phyloP scores from a whole-genome alignment of 768 basidiomycete species.

The Pleurotus cornucopiae region DNA sequence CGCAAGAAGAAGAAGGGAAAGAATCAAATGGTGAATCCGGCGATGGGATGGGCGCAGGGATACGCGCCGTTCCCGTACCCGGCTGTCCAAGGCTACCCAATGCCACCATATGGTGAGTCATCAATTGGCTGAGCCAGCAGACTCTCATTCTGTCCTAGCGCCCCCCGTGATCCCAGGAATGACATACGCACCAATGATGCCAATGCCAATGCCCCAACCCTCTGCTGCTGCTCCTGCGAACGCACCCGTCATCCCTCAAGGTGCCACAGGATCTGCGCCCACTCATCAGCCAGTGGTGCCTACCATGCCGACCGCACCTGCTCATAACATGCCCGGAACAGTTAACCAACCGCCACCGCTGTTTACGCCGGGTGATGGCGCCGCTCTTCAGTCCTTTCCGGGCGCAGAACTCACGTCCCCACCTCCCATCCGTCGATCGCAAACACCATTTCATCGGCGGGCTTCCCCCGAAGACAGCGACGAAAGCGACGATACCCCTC shows the following conservation, averaged over 20 bases:
- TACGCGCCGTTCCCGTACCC: constrained; percentile 4
- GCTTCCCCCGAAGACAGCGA: background rate
- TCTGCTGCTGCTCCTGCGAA: background rate
- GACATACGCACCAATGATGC: background rate
- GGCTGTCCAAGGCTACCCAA: background rate
- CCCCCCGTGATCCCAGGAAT: constrained; percentile 4
- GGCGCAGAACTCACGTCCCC: background rate
- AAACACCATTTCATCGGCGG: background rate
- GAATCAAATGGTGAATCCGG: constrained; percentile 1
- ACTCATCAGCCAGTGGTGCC: constrained; percentile 3
- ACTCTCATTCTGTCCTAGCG: background rate
- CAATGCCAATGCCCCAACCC: constrained; percentile 2
- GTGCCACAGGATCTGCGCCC: background rate
- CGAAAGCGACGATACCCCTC: background rate
- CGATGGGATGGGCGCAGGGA: constrained; percentile 2
- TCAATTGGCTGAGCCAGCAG: background rate
- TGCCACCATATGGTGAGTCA: constrained; percentile 3
- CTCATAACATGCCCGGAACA: background rate
- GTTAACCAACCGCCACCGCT: background rate
- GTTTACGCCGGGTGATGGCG: constrained; percentile 3
- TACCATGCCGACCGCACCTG: background rate
- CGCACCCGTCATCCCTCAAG: background rate
- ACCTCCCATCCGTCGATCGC: background rate
- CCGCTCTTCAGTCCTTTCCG: constrained; percentile 1
- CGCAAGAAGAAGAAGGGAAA: constrained; percentile 6